A percentile compares a stretch with the other conserved stretches of the same genome.
These are phyloP conservation scores for Alternaria ethzedia DNA, from an alignment of 2,329 filamentous ascomycete genomes.

Conservation along the genomic window DNA sequence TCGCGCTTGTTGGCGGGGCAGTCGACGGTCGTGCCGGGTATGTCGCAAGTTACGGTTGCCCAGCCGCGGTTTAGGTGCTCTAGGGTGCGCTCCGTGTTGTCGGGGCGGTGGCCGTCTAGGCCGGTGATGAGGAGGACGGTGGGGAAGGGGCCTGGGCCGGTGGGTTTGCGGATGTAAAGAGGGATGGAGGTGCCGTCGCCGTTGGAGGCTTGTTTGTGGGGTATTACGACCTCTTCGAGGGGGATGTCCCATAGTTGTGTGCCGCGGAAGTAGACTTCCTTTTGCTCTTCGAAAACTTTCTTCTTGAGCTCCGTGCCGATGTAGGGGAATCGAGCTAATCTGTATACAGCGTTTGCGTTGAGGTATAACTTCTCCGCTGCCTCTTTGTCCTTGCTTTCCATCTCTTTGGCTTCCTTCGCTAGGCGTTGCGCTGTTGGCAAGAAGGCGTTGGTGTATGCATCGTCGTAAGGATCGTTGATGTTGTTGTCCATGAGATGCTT, in stretches of 20 bases:
- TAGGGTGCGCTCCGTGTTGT: slow-evolving; percentile 52
- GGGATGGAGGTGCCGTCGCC: slow-evolving; percentile 64
- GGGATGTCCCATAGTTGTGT: slow-evolving; percentile 55
- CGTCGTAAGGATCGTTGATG: slow-evolving; percentile 68
- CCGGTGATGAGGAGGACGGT: slow-evolving; percentile 63
- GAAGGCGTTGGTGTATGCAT: slow-evolving; percentile 69
- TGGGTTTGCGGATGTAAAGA: slow-evolving; percentile 68
- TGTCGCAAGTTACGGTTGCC: slow-evolving; percentile 59
- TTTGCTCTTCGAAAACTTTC: slow-evolving; percentile 69
- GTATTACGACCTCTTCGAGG: slow-evolving; percentile 65
- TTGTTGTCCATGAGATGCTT: slow-evolving; percentile 52
- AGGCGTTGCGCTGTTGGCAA: slow-evolving; percentile 66
- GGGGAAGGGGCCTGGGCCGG: slow-evolving; percentile 51
- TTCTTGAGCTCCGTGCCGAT: slow-evolving; percentile 59
- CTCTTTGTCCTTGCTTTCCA: slow-evolving; percentile 47
- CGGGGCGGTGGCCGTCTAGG: slow-evolving; percentile 65
- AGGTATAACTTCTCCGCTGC: slow-evolving; percentile 67
- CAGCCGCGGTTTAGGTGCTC: slow-evolving; percentile 57
- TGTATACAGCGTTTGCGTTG: slow-evolving; percentile 73
- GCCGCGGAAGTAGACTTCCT: slow-evolving; percentile 66
- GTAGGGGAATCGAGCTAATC: slow-evolving; percentile 73
- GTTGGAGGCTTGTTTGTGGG: slow-evolving; percentile 59
- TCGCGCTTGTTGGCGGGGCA: slow-evolving; percentile 59
- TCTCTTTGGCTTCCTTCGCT: slow-evolving; percentile 52
- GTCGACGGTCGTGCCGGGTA: slow-evolving; percentile 62